Evolutionary conservation across 495 filamentous ascomycete genomes (phyloP), one percentile per base, ranked within the genome.

Genomic region (Penicillium macrosclerotiorum): DNA sequence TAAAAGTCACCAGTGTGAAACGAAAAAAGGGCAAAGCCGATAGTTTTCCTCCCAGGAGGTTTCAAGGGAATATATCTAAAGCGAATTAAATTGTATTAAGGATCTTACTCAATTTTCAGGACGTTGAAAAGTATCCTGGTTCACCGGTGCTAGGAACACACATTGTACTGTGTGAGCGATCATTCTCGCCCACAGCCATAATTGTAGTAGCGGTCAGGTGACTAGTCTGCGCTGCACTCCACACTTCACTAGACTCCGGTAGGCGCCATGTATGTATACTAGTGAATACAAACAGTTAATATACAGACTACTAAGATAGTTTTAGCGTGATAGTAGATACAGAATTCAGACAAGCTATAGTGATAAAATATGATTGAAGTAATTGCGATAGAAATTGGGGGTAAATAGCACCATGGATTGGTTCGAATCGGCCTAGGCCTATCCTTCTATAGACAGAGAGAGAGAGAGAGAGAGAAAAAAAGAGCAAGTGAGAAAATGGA

Each of bases 401-500:
- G n/a, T n/a, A n/a, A n/a, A n/a, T n/a, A n/a, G n/a, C n/a, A n/a
- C n/a, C n/a, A n/a, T n/a, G n/a, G n/a, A n/a, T n/a, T n/a, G n/a
- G n/a, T n/a, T n/a, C n/a, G n/a, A n/a, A n/a, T n/a, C n/a, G n/a
- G n/a, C n/a, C n/a, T n/a, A n/a, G n/a, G n/a, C n/a, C n/a, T n/a
- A n/a, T n/a, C n/a, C n/a, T n/a, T n/a, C n/a, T n/a, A n/a, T n/a
- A n/a, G n/a, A n/a, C n/a, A n/a, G n/a, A n/a, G n/a, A n/a, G n/a
- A n/a, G n/a, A n/a, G n/a, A n/a, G n/a, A n/a, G n/a, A n/a, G n/a
- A n/a, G n/a, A n/a, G n/a, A n/a, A n/a, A n/a, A n/a, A n/a, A n/a
- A 27, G 25, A 27, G 5, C 25, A 27, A 27, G 25, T 11, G 26
- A 41, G 7, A 50, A 47, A 51, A 58, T 58, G 19, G 19, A 34